A percentile compares a stretch with the other conserved stretches of the same genome.
These are phyloP conservation scores for Kurtzmaniella quercitrusa DNA, from an alignment of 1,139 yeast species.

Conservation along the genomic window DNA sequence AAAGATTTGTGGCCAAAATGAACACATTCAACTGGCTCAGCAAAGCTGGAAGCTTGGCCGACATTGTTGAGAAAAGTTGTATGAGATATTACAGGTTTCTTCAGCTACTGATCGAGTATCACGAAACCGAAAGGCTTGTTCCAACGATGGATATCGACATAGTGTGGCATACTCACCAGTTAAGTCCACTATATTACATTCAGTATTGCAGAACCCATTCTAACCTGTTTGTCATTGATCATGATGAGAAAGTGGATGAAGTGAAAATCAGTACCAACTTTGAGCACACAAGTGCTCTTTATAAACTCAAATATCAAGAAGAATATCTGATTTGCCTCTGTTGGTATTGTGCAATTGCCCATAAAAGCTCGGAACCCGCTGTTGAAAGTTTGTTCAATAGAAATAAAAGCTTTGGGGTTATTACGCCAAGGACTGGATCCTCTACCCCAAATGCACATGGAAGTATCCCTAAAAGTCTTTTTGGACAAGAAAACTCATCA, in stretches of 20 bases:
- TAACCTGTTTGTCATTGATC: conserved; percentile 3
- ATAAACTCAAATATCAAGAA: conserved; percentile 3
- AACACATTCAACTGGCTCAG: conserved; percentile 26
- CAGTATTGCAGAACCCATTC: conserved; percentile 4
- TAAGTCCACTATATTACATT: conserved; percentile 21
- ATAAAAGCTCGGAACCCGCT: not conserved
- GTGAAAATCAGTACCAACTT: conserved; percentile 1
- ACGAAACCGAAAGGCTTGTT: conserved; percentile 16
- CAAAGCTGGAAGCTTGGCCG: conserved; percentile 14
- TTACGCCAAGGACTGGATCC: not conserved
- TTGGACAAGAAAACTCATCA: conserved; percentile 2
- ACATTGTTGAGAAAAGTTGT: conserved; percentile 18
- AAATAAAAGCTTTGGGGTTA: not conserved
- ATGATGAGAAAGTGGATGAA: conserved; percentile 5
- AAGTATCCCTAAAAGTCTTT: not conserved
- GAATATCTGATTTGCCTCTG: conserved; percentile 6
- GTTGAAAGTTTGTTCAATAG: conserved; percentile 6
- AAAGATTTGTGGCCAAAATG: conserved; percentile 27
- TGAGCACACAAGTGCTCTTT: conserved; percentile 4
- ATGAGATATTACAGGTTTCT: conserved; percentile 25
- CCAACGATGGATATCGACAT: conserved; percentile 40
- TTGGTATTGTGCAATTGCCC: conserved; percentile 2
- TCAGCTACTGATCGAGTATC: conserved; percentile 10
- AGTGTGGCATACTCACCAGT: conserved; percentile 39
- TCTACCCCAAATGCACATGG: not conserved